Conservation (phyloP, 768 basidiomycete species). For the Hygrophorus russula region DNA sequence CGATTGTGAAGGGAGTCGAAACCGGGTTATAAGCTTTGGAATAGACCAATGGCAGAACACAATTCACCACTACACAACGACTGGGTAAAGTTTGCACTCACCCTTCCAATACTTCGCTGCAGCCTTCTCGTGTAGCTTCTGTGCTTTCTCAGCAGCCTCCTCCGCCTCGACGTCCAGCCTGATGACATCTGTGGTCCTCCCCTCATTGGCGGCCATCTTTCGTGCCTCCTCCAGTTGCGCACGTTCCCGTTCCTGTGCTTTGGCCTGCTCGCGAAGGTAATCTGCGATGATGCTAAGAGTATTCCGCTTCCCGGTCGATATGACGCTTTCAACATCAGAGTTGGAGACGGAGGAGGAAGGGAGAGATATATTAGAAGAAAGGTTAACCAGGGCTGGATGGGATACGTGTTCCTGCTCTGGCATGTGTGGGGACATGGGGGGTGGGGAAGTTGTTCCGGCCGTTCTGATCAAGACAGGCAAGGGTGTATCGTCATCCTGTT, state of each 20-base stretch:
- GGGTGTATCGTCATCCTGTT: too few relatives aligned
- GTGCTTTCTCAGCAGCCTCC: constrained; percentile 21
- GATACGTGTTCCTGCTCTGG: too few relatives aligned
- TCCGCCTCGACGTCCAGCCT: constrained; percentile 26
- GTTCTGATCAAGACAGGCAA: too few relatives aligned
- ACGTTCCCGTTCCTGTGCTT: constrained; percentile 12
- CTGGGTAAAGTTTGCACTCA: constrained; percentile 14
- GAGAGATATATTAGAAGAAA: too few relatives aligned
- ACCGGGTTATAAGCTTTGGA: constrained; percentile 27
- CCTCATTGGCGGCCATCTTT: constrained; percentile 16
- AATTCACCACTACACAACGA: constrained; percentile 1
- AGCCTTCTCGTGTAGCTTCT: constrained; percentile 32
- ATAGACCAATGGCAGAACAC: constrained; percentile 4
- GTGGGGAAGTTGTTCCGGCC: too few relatives aligned
- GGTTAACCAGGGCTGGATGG: too few relatives aligned
- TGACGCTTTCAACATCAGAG: too few relatives aligned
- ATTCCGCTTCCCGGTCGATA: too few relatives aligned
- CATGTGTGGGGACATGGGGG: too few relatives aligned
- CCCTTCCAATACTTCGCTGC: constrained; percentile 33
- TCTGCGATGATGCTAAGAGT: too few relatives aligned
- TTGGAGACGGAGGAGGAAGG: too few relatives aligned
- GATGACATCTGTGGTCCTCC: constrained; percentile 26
- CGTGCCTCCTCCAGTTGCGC: constrained; percentile 22
- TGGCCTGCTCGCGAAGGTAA: too few relatives aligned
- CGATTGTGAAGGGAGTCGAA: constrained; percentile 24